Conservation (phyloP, 768 basidiomycete genomes). For the Kwoniella pini region DNA sequence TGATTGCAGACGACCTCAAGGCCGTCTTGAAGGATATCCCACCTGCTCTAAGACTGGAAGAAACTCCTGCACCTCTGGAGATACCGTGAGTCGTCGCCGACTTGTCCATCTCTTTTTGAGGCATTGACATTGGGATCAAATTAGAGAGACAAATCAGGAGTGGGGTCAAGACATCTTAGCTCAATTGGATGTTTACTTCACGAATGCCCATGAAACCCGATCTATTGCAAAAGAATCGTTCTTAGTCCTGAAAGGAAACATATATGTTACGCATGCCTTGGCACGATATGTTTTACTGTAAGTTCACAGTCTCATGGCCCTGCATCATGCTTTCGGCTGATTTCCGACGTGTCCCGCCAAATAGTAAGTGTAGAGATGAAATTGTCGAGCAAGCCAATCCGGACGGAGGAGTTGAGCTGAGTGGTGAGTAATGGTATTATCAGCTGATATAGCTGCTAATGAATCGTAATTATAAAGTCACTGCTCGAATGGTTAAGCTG, state of each 20-base stretch:
- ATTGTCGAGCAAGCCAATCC: constrained; percentile 4
- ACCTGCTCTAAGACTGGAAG: constrained; percentile 1
- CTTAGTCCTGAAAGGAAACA: constrained; percentile 9
- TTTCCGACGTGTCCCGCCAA: too few relatives aligned
- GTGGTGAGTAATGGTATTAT: neutral
- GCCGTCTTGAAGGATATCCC: constrained; percentile 6
- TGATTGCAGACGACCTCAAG: constrained; percentile 1
- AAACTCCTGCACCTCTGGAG: neutral
- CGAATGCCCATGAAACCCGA: neutral
- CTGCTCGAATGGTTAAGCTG: neutral
- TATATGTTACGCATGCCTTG: constrained; percentile 18
- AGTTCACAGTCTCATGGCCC: constrained; percentile 3
- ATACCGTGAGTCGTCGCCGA: neutral
- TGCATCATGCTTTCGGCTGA: too few relatives aligned
- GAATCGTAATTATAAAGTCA: neutral
- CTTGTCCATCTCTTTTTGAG: neutral
- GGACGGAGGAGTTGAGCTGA: neutral
- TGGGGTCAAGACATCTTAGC: constrained; percentile 10
- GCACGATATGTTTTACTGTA: constrained; percentile 15
- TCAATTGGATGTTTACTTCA: constrained; percentile 12
- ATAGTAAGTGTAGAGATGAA: constrained; percentile 10
- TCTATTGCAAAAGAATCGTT: constrained; percentile 8
- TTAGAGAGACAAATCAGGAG: constrained; percentile 4
- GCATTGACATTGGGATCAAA: too few relatives aligned
- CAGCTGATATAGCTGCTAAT: neutral